Base-by-base conservation (phyloP, 192 early-diverging fungal species). In the Rhizoclosmatium sp. region DNA sequence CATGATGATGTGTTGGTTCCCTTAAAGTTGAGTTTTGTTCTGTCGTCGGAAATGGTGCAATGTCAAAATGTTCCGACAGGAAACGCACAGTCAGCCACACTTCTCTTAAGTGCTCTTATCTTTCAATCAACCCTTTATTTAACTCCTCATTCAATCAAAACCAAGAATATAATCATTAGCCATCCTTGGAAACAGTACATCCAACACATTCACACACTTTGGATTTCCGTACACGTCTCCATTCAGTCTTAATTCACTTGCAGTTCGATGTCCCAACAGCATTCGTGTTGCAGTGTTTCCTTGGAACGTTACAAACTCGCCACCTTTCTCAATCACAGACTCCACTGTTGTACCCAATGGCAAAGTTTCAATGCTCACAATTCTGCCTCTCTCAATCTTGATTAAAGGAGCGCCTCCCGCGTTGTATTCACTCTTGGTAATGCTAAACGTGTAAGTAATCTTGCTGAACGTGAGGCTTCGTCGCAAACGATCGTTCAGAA, bases 111-210 rank as follows among this genome's bases (percentile, higher is more conserved):
- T 31, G 31, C 31, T 31, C 31, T 31, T 31, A 31, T 31, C 31
- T 31, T 31, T 31, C 31, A 31, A 31, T 31, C 31, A 31, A 31
- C 31, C 31, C 31, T 31, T 31, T 31, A 31, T 31, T 31, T 31
- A 31, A 31, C 31, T 31, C 31, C 31, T 31, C 31, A 31, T 41
- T 67, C 49, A 78, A 60, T 78, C 68, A 23, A 78, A 59, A 3
- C 76, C 76, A 39, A 47, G 39, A 45, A 78, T 60, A 46, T 74
- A 23, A 39, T 78, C 76, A 54, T 45, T 54, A n/a, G 21, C 31
- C 69, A 71, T 72, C 21, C 47, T 72, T 56, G 78, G 78, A 59
- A 79, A 79, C 47, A 79, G 31, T 3, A 72, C 58, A n/a, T 72
- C 68, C 47, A 79, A 58, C 19, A 79, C 31, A 19, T 73, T 4